These are phyloP conservation scores for Gloeostereum incarnatum DNA, from an alignment of 768 basidiomycete species.

Conservation along the genomic window DNA sequence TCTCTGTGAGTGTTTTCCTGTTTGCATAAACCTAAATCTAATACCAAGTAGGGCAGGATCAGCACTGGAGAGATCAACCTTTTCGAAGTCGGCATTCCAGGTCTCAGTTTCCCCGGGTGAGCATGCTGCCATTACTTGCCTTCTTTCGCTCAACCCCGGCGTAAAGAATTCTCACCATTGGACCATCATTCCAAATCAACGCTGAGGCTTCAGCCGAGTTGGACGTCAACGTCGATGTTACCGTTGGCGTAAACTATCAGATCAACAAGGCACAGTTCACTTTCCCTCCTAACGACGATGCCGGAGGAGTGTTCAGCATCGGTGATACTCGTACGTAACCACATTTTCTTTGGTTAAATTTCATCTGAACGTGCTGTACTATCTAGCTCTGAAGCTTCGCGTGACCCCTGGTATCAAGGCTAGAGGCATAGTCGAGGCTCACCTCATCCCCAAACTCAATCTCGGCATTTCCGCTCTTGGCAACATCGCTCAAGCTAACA, in stretches of 20 bases:
- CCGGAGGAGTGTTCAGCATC: constrained; percentile 20
- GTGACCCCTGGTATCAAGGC: constrained; percentile 28
- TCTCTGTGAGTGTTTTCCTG: background rate
- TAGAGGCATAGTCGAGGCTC: constrained; percentile 31
- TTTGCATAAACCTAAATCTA: background rate
- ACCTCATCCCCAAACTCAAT: constrained; percentile 39
- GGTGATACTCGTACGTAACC: constrained; percentile 31
- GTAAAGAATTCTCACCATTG: background rate
- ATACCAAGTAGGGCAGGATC: constrained; percentile 5
- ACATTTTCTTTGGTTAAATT: background rate
- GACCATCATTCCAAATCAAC: constrained; percentile 1
- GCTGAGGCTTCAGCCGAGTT: constrained; percentile 6
- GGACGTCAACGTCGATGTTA: constrained; percentile 25
- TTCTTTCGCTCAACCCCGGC: background rate
- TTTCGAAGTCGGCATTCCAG: constrained; percentile 9
- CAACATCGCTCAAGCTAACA: constrained; percentile 20
- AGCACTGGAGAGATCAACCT: constrained; percentile 9
- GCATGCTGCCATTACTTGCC: constrained; percentile 3
- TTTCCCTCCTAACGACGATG: constrained; percentile 28
- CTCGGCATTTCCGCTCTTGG: constrained; percentile 34
- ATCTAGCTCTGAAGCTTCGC: constrained; percentile 30
- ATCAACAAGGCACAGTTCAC: constrained; percentile 28
- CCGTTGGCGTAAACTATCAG: constrained; percentile 33
- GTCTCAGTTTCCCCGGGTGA: constrained; percentile 13
- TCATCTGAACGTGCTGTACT: background rate